Evolutionary conservation across 352 stramenopile genomes (phyloP).

Genomic region (Phytophthora tentaculata): DNA sequence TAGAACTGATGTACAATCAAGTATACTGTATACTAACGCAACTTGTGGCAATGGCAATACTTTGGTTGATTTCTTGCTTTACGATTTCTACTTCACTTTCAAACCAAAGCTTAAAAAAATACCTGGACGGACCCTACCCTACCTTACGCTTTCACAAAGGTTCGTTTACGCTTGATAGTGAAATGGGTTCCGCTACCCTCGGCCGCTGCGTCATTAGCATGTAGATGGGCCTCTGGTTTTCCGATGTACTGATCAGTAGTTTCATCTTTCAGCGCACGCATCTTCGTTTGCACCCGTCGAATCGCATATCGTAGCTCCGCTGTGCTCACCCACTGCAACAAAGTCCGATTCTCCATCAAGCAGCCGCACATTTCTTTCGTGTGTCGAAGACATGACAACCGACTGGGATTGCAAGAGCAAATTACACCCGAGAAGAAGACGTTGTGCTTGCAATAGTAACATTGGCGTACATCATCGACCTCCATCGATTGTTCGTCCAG

Average conservation of each 20-base stretch:
- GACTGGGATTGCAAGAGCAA: conserved; percentile 63
- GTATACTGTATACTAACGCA: too few species aligned
- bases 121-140: conserved; percentile 2
- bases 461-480: conserved; percentile 73
- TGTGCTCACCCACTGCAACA: conserved; percentile 73
- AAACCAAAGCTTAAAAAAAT: not conserved
- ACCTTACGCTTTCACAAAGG: conserved; percentile 15
- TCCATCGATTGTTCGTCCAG: conserved; percentile 79
- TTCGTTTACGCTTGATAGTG: conserved; percentile 13
- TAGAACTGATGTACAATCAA: not conserved
- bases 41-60: not conserved
- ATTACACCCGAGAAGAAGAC: conserved; percentile 85
- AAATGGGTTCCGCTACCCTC: conserved; percentile 10
- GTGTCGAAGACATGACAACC: conserved; percentile 71
- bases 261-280: conserved; percentile 40
- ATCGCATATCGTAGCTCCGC: conserved; percentile 74
- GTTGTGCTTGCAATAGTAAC: conserved; percentile 76
- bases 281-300: conserved; percentile 74
- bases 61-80: not conserved
- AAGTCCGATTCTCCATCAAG: conserved; percentile 51
- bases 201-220: not conserved
- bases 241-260: not conserved
- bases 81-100: not conserved
- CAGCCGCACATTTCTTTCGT: conserved; percentile 72
- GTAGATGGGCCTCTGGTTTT: not conserved